Percentiles rank a stretch among this genome's conserved stretches.
These are phyloP conservation scores for Xylaria grammica DNA, from an alignment of 495 filamentous ascomycete genomes.

Conservation along the genomic window DNA sequence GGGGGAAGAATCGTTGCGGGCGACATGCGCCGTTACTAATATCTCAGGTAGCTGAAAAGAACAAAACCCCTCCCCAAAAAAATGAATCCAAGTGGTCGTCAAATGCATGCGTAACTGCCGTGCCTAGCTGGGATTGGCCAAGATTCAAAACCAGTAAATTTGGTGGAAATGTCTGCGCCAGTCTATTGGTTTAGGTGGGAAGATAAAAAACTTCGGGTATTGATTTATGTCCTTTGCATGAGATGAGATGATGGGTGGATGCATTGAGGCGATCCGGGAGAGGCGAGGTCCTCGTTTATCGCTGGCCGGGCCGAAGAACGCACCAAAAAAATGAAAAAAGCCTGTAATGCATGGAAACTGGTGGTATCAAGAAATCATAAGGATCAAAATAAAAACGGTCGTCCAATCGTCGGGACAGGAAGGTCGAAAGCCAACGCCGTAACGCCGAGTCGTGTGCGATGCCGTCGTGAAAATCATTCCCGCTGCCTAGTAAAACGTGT, in stretches of 20 bases:
- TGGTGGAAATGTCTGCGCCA: not conserved
- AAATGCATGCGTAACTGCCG: not conserved
- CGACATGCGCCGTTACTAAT: not conserved
- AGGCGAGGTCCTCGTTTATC: constrained; percentile 12
- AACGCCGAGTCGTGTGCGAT: constrained; percentile 26
- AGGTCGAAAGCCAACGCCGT: constrained; percentile 13
- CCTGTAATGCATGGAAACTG: not conserved
- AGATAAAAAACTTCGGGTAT: constrained; percentile 16
- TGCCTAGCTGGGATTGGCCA: not conserved
- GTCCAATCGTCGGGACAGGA: not conserved
- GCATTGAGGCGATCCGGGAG: not conserved
- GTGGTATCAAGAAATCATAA: constrained; percentile 18
- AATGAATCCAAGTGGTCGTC: not conserved
- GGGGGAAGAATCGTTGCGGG: not conserved
- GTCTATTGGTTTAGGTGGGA: not conserved
- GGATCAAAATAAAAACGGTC: constrained; percentile 10
- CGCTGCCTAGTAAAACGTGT: constrained; percentile 5
- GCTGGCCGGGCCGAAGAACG: constrained; percentile 2
- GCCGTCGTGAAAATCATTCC: constrained; percentile 21
- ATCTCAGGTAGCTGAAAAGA: not conserved
- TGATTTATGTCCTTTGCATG: not conserved
- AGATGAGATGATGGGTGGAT: not conserved
- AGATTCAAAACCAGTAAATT: not conserved
- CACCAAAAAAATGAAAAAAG: constrained; percentile 3
- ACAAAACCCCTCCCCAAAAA: not conserved